Base-by-base conservation (phyloP, 2,329 filamentous ascomycete species). In the Aureobasidium subglaciale region DNA sequence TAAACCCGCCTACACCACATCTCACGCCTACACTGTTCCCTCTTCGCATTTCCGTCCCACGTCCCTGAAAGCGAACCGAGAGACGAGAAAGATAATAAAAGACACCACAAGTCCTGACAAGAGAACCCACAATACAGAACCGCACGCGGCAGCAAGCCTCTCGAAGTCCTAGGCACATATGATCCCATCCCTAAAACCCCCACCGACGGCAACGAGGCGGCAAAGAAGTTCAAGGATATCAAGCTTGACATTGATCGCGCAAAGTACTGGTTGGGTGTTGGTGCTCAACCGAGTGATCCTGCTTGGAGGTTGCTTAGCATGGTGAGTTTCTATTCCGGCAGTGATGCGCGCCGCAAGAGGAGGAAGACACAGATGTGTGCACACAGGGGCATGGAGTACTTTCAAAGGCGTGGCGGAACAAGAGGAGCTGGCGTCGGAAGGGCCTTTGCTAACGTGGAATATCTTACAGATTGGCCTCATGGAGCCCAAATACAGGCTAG, bases 261-360 rank as follows among this genome's bases (percentile, higher is more conserved):
- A 56, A 86, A 87, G 71, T 99, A 99, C 76, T 99, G 93, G 93
- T 79, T 99, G 32, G 93, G 93, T 69, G 92, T 97, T 3, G 93
- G 93, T 1, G 93, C 93, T 56, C 93, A 99, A 74, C 93, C 93
- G 9, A 91, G 87, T 60, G 89, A 96, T 63, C 85, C 88, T 3
- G 88, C 87, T 32, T 96, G 91, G 91, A 80, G 89, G 68, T 71
- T 97, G 64, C 75, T 99, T 63, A 82, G 81, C 56, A 86, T 96
- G 88, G 89, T 91, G 68, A 60, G 75, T 56, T 10, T 16, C 24
- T 32, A 7, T 22, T 15, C 13, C 6, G n/a, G 18, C 10, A 18
- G 40, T 25, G 29, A n/a, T 6, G 10, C 10, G 15, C 1, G 3
- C n/a, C n/a, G n/a, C n/a, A 25, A n/a, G n/a, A 16, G 4, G 20